Evolutionary conservation across 2,329 filamentous ascomycete species (phyloP), one percentile per base, ranked within the genome.

Genomic region (Akanthomyces lecanii): DNA sequence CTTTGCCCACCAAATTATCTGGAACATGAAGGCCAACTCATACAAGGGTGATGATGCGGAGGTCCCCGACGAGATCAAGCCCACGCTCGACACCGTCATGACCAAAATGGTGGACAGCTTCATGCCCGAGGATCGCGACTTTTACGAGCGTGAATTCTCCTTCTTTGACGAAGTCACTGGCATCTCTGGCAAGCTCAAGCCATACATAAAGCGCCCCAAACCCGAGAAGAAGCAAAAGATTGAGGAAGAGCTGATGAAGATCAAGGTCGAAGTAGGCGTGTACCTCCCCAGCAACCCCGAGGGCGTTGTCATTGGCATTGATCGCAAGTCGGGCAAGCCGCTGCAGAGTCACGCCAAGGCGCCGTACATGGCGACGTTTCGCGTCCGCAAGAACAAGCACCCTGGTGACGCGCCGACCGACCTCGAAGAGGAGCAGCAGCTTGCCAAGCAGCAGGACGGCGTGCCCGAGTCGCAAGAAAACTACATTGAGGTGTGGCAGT

Each of bases 1-100:
- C 10, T 99, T 99, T 75, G 94, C 96, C 2, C 96, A 99, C 74
- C 95, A 99, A 71, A 98, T 99, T 68, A 99, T 99, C 72, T 99
- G 96, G 95, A 99, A 99, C 74, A 99, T 99, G 89, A 99, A 98
- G 75, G 95, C 95, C 38, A 99, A 99, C 74, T 91, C 93, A 1
- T 99, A 91, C 82, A 99, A 97, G 75, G 96, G 99, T 67, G 94
- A 99, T 70, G 92, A 97, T 68, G 93, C 89, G 16, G 86, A 89
- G 69, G 85, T 96, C 66, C 93, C 95, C 23, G 95, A 99, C 75
- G 85, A 87, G 4, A 90, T 97, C 71, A 99, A 99, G 73, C 94
- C 95, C 3, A 95, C 89, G 0, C 84, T 99, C 3, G 96, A 99
- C 76, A 87, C 87, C 61, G 95, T 99, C 67, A 96, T 92, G 87